Conservation (phyloP, 2,329 filamentous ascomycete genomes). For the Ceratocystiopsis sp. region DNA sequence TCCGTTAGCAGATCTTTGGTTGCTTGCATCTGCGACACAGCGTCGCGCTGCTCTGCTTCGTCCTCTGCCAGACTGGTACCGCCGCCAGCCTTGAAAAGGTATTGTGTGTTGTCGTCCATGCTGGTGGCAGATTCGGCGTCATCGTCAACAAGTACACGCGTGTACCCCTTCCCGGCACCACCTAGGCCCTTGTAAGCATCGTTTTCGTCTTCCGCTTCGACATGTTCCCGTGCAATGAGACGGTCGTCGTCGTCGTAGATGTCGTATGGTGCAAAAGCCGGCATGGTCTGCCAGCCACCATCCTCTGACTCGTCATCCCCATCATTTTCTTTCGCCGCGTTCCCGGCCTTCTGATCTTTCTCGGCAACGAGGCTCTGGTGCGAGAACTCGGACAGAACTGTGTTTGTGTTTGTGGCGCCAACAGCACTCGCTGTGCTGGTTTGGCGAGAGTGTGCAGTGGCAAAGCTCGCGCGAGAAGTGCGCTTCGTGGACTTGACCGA, state of each 20-base stretch:
- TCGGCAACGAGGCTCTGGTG: conserved; percentile 60
- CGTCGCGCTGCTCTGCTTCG: conserved; percentile 72
- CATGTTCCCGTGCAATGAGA: conserved; percentile 66
- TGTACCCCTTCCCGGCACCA: conserved; percentile 89
- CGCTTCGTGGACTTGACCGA: too few relatives aligned
- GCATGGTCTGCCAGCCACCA: conserved; percentile 86
- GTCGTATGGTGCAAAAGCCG: conserved; percentile 78
- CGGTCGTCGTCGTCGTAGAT: conserved; percentile 90
- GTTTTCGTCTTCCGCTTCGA: conserved; percentile 48
- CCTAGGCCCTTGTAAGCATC: conserved; percentile 63
- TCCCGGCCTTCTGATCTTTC: conserved; percentile 13
- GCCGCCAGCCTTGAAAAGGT: conserved; percentile 60
- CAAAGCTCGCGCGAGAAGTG: conserved; percentile 2
- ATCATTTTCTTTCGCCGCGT: not conserved
- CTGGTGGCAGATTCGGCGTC: conserved; percentile 88
- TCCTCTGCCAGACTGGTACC: conserved; percentile 41
- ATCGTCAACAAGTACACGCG: conserved; percentile 84
- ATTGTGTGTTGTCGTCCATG: conserved; percentile 93
- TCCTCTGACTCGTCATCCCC: conserved; percentile 41
- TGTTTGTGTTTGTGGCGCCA: too few relatives aligned
- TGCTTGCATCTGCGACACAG: conserved; percentile 78
- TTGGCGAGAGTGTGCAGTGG: conserved; percentile 20
- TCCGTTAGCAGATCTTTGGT: conserved; percentile 93
- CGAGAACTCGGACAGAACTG: conserved; percentile 63
- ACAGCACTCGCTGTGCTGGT: conserved; percentile 20